These are phyloP conservation scores for Lactifluus pinguis DNA, from an alignment of 768 basidiomycete species.

Conservation along the genomic window DNA sequence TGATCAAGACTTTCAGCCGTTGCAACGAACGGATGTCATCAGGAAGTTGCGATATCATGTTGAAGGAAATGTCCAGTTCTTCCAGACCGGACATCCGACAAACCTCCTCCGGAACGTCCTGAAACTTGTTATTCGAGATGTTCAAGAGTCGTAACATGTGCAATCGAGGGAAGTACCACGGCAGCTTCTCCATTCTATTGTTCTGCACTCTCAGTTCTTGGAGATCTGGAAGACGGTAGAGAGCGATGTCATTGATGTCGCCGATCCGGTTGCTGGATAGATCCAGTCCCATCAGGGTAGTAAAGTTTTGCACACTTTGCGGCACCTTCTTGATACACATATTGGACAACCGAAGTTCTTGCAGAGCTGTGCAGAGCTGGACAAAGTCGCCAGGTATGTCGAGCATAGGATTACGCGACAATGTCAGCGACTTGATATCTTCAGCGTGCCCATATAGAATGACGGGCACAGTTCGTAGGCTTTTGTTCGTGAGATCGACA, in stretches of 20 bases:
- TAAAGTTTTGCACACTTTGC: slow-evolving; percentile 65
- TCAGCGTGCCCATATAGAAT: slow-evolving; percentile 77
- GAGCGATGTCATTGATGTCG: slow-evolving; percentile 77
- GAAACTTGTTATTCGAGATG: slow-evolving; percentile 94
- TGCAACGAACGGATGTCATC: slow-evolving; percentile 64
- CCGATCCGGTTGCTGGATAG: slow-evolving; percentile 86
- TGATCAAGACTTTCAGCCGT: slow-evolving; percentile 59
- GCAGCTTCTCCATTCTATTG: slow-evolving; percentile 82
- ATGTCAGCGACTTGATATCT: slow-evolving; percentile 72
- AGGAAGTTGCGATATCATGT: slow-evolving; percentile 74
- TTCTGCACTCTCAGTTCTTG: slow-evolving; percentile 71
- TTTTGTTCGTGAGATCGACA: slow-evolving; percentile 73
- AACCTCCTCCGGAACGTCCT: slow-evolving; percentile 62
- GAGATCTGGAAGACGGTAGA: slow-evolving; percentile 69
- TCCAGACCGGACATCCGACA: slow-evolving; percentile 61
- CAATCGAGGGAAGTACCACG: slow-evolving; percentile 75
- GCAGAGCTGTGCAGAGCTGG: slow-evolving; percentile 73
- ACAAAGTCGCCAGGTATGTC: slow-evolving; percentile 97
- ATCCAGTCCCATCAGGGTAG: slow-evolving; percentile 70
- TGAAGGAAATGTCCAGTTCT: slow-evolving; percentile 93
- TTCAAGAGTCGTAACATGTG: slow-evolving; percentile 68
- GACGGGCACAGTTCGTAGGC: slow-evolving; percentile 84
- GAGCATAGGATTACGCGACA: slow-evolving; percentile 91
- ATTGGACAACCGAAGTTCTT: slow-evolving; percentile 77
- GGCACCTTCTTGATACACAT: slow-evolving; percentile 96